Evolutionary conservation across 1,284 basidiomycete species (phyloP), one percentile per base, ranked within the genome.

Genomic region (Pholiota adiposa): DNA sequence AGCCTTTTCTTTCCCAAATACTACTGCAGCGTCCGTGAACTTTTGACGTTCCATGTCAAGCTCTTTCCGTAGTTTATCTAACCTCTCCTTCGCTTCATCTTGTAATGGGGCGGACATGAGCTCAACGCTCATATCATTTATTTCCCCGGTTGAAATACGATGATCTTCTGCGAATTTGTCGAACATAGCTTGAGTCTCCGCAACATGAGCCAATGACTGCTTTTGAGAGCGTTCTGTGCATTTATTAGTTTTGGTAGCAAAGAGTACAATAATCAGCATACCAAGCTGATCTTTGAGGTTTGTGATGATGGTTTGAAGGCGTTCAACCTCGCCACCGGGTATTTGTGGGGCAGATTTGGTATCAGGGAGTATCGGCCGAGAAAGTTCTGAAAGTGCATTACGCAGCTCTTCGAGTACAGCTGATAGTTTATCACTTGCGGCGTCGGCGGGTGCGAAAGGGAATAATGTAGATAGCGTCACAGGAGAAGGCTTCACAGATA

Each of bases 41-140:
- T 84, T 84, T 54, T 77, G 77, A 11, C 89, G 81, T 67, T 94
- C 90, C 9, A 81, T 76, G 53, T 93, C 88, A 6, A 94, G 83
- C 49, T 88, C 81, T 51, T 72, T 74, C 65, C 77, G 79, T 49
- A 85, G 76, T 21, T 71, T 75, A 31, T 84, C 81, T 33, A 89
- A 70, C 18, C 80, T 76, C 50, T 84, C 79, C 46, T 73, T 77
- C 67, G 87, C 85, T 36, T 79, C 78, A 60, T 87, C 85, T 51
- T 72, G 69, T 54, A 79, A 75, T 11, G 84, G 80, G n/a, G 69
- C 75, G n/a, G 76, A 78, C 72, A 84, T 82, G 4, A 84, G 67
- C 51, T 86, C 83, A 11, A 83, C 69, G 60, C 79, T 83, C 59
- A 80, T 75, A 8, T 86, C 80, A 16, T 67, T 69, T 34, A 72